These are phyloP conservation scores for Ceratocystis albifundus DNA, from an alignment of 2,329 filamentous ascomycete genomes.

Conservation along the genomic window DNA sequence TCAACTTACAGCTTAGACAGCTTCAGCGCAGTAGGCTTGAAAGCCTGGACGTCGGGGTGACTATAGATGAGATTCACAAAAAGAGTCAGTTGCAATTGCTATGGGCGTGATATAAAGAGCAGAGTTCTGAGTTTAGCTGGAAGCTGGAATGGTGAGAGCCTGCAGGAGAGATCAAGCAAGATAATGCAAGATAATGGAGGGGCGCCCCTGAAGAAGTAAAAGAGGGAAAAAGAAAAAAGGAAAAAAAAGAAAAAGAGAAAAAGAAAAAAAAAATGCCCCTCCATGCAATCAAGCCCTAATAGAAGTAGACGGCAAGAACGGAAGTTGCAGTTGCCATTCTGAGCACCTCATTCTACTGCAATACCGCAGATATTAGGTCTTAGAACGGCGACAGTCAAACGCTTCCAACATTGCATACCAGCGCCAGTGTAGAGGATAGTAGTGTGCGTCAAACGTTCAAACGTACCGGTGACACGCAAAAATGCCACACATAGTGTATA, in stretches of 20 bases:
- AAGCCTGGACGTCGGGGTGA: conserved; percentile 89
- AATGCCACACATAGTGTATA: conserved; percentile 75
- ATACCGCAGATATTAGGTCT: neutral
- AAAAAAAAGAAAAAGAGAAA: no score
- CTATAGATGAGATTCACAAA: conserved; percentile 31
- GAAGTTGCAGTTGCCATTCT: neutral
- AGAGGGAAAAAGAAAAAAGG: no score
- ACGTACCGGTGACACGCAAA: conserved; percentile 86
- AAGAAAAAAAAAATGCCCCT: neutral
- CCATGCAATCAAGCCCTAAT: neutral
- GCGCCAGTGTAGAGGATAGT: neutral
- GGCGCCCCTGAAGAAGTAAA: neutral
- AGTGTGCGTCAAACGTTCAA: conserved; percentile 31
- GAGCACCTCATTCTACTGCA: neutral
- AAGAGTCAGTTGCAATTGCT: neutral
- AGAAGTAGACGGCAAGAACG: neutral
- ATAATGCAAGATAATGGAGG: neutral
- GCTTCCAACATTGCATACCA: neutral
- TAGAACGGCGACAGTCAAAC: neutral
- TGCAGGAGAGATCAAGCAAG: no score
- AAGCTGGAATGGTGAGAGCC: neutral
- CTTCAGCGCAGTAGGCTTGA: conserved; percentile 88
- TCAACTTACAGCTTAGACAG: conserved; percentile 79
- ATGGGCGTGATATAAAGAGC: neutral
- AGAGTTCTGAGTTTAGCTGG: neutral